Evolutionary conservation across 1,284 basidiomycete genomes (phyloP).

Genomic region (Fereydounia khargensis): DNA sequence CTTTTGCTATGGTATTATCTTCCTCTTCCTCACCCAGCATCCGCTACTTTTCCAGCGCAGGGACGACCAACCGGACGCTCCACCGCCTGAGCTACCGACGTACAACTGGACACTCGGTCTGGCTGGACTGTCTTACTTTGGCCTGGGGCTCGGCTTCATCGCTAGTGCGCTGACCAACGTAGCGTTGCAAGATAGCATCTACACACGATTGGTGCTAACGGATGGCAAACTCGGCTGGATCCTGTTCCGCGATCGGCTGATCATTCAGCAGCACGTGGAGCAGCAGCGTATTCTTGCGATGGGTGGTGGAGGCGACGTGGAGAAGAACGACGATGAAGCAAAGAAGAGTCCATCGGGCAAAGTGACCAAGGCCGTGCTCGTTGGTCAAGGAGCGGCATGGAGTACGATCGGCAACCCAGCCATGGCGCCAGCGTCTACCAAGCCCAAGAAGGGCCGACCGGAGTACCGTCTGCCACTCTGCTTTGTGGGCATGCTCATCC

Average conservation of each 20-base stretch:
- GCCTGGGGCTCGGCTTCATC: slow-evolving; percentile 59
- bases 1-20: slow-evolving; percentile 60
- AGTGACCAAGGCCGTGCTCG: too few species aligned
- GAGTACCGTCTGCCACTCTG: slow-evolving; percentile 58
- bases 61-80: slow-evolving; percentile 44
- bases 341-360: background rate
- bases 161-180: slow-evolving; percentile 57
- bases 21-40: slow-evolving; percentile 59
- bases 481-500: slow-evolving; percentile 60
- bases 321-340: background rate
- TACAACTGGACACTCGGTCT: slow-evolving; percentile 59
- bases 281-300: too few species aligned
- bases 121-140: slow-evolving; percentile 59
- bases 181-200: slow-evolving; percentile 59
- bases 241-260: slow-evolving; percentile 18
- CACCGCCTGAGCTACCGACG: slow-evolving; percentile 49
- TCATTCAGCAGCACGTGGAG: slow-evolving; percentile 1
- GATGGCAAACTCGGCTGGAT: slow-evolving; percentile 30
- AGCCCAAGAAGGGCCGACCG: slow-evolving; percentile 30
- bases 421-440: background rate
- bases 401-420: too few species aligned
- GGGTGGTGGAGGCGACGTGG: too few species aligned
- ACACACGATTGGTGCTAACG: slow-evolving; percentile 43
- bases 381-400: too few species aligned
- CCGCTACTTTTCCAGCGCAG: slow-evolving; percentile 59